These are phyloP conservation scores for Alternaria brassicae DNA, from an alignment of 2,329 filamentous ascomycete genomes.

Conservation along the genomic window DNA sequence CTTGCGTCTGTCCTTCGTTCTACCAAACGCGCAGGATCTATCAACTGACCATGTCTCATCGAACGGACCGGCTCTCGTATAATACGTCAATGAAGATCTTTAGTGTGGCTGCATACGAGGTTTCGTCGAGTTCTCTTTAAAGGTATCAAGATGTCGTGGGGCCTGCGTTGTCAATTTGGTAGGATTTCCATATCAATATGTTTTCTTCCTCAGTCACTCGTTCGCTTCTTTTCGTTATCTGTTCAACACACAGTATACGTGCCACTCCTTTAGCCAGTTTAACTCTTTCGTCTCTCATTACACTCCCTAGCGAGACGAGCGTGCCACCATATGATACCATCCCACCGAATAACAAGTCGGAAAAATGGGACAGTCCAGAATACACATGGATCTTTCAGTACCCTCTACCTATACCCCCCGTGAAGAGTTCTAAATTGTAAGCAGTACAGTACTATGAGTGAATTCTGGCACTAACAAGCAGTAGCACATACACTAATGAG, in stretches of 20 bases:
- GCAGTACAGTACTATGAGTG: slow-evolving; percentile 12
- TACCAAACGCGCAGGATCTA: slow-evolving; percentile 1
- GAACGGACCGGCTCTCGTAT: slow-evolving; percentile 6
- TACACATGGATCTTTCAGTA: slow-evolving; percentile 51
- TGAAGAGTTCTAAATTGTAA: slow-evolving; percentile 54
- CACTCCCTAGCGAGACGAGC: neutral
- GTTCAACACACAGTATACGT: neutral
- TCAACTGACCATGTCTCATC: slow-evolving; percentile 11
- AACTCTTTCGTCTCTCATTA: slow-evolving; percentile 2
- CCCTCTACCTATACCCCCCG: slow-evolving; percentile 56
- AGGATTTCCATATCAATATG: slow-evolving; percentile 10
- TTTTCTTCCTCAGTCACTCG: slow-evolving; percentile 11
- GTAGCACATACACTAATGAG: slow-evolving; percentile 45
- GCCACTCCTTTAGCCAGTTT: slow-evolving; percentile 12
- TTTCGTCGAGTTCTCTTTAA: slow-evolving; percentile 2
- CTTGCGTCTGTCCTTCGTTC: slow-evolving; percentile 12
- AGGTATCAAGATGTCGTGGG: neutral
- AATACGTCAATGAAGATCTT: neutral
- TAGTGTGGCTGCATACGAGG: neutral
- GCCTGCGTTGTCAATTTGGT: neutral
- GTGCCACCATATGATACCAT: slow-evolving; percentile 9
- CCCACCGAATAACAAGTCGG: slow-evolving; percentile 9
- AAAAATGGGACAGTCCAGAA: slow-evolving; percentile 44
- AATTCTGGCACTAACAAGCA: slow-evolving; percentile 22
- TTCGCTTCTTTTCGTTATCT: slow-evolving; percentile 8